A percentile compares a stretch with the other conserved stretches of the same genome.
phyloP scores from a whole-genome alignment of 2,329 filamentous ascomycete species.

The Cercospora sp. region DNA sequence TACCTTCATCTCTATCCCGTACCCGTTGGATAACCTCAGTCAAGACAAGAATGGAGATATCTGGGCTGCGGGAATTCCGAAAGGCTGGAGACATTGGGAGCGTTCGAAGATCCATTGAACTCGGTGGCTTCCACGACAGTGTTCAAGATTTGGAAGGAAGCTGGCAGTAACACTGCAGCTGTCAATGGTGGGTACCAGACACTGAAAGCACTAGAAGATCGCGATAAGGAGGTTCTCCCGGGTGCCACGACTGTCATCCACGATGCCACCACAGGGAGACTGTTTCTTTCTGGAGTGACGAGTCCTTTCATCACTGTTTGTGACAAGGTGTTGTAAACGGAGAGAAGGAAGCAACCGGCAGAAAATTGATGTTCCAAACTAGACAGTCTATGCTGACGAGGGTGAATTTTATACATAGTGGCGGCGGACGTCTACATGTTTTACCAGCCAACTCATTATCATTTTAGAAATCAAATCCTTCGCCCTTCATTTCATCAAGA shows the following conservation, averaged over 20 bases:
- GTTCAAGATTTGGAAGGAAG: conserved; percentile 19
- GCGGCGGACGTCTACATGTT: neutral
- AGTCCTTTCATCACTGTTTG: conserved; percentile 30
- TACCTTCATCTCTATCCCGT: conserved; percentile 20
- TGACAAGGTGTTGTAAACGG: conserved; percentile 15
- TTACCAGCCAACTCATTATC: neutral
- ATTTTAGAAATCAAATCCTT: conserved; percentile 75
- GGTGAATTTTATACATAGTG: neutral
- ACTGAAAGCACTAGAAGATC: conserved; percentile 26
- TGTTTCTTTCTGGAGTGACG: conserved; percentile 26
- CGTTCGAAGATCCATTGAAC: conserved; percentile 24
- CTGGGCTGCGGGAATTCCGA: conserved; percentile 26
- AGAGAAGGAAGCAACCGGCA: neutral
- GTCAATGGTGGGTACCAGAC: conserved; percentile 12
- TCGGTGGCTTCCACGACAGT: conserved; percentile 17
- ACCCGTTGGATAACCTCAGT: conserved; percentile 29
- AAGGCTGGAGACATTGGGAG: conserved; percentile 14
- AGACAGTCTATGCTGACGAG: neutral
- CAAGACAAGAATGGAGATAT: conserved; percentile 27
- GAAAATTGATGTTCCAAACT: neutral
- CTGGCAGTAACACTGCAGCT: conserved; percentile 4
- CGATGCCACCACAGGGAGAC: conserved; percentile 27
- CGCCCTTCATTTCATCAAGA: conserved; percentile 80
- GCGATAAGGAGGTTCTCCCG: conserved; percentile 24
- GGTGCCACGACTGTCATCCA: conserved; percentile 28